phyloP scores from a whole-genome alignment of 1,284 basidiomycete species.

The Leccinum cinnamomeum region DNA sequence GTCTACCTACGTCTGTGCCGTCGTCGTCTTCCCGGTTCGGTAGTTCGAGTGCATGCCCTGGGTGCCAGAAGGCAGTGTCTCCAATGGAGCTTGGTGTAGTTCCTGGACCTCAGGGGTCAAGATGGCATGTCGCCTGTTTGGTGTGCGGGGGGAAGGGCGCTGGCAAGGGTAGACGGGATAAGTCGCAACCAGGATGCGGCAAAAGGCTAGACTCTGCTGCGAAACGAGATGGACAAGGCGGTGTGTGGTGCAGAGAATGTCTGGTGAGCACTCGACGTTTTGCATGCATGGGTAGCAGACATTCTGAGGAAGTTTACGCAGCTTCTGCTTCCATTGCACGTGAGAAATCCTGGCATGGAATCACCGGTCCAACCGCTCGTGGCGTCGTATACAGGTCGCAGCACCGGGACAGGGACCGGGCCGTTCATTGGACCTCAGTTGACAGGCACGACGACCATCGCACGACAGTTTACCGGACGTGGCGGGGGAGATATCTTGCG shows the following conservation, averaged over 20 bases:
- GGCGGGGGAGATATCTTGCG: constrained; percentile 47
- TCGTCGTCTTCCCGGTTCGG: constrained; percentile 64
- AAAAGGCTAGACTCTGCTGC: constrained; percentile 81
- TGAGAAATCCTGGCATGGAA: constrained; percentile 44
- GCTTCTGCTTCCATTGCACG: constrained; percentile 55
- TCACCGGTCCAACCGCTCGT: constrained; percentile 47
- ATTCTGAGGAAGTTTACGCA: constrained; percentile 32
- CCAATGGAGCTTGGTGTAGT: constrained; percentile 82
- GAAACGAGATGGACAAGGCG: constrained; percentile 66
- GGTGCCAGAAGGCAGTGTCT: constrained; percentile 68
- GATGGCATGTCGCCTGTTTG: constrained; percentile 75
- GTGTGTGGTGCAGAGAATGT: constrained; percentile 82
- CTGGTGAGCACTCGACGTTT: constrained; percentile 48
- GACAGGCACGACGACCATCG: constrained; percentile 71
- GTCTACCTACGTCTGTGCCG: constrained; percentile 42
- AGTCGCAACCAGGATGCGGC: constrained; percentile 69
- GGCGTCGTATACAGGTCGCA: constrained; percentile 48
- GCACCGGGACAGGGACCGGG: constrained; percentile 29
- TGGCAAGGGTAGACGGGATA: constrained; percentile 45
- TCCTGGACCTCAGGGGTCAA: constrained; percentile 73
- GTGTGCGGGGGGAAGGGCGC: constrained; percentile 71
- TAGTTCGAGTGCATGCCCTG: constrained; percentile 62
- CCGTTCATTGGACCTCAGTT: constrained; percentile 48
- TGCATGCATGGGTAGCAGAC: constrained; percentile 1
- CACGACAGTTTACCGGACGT: constrained; percentile 71